Evolutionary conservation across 306 rosid species (phyloP).

Genomic region (Lathyrus aphaca): DNA sequence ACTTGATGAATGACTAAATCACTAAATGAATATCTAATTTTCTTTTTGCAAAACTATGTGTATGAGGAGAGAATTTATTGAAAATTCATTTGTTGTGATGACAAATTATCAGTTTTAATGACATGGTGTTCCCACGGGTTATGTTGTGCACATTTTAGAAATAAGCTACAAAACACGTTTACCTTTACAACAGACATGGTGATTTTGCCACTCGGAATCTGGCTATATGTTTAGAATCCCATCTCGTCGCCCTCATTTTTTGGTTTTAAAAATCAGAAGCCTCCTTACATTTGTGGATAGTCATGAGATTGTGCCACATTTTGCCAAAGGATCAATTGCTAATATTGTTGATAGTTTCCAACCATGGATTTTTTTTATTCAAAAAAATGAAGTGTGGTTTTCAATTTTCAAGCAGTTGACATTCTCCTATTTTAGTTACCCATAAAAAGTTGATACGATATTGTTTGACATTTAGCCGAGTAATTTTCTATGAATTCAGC

Average conservation of each 20-base stretch:
- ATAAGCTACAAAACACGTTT: neutral
- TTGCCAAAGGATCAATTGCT: neutral
- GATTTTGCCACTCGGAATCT: neutral
- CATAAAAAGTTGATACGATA: slow-evolving; percentile 1
- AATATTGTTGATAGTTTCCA: neutral
- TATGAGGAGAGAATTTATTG: slow-evolving; percentile 5
- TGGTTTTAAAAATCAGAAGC: neutral
- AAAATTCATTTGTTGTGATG: slow-evolving; percentile 22
- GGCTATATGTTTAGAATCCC: neutral
- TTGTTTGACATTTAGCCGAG: neutral
- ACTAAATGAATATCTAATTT: slow-evolving; percentile 6
- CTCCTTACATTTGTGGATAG: slow-evolving; percentile 7
- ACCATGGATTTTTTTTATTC: neutral
- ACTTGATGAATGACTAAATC: slow-evolving; percentile 7
- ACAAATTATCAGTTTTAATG: slow-evolving; percentile 13
- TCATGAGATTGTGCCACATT: slow-evolving; percentile 11
- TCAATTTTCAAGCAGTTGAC: slow-evolving; percentile 10
- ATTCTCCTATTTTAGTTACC: neutral
- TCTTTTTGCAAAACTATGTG: slow-evolving; percentile 9
- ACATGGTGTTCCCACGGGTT: neutral
- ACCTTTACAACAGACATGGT: neutral
- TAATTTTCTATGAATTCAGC: slow-evolving; percentile 23
- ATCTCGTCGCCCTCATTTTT: neutral
- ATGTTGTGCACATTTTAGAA: neutral
- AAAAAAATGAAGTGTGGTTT: neutral